Conservation (phyloP, 257 asterid genomes). For the Galeopsis tetrahit region DNA sequence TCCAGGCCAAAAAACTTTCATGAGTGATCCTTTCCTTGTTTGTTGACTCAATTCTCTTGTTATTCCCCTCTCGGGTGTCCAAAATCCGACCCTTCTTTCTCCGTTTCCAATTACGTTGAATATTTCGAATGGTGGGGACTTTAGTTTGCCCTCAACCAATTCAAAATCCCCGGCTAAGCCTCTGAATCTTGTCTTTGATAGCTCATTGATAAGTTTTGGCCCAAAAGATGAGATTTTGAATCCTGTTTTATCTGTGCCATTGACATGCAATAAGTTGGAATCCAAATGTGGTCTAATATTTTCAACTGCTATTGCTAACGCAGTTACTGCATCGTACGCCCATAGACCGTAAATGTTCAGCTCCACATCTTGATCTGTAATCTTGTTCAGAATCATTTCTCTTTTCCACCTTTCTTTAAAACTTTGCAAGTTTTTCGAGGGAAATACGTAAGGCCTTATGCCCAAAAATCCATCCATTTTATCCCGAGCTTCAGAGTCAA, state of each 20-base stretch:
- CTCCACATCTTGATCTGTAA: conserved; percentile 27
- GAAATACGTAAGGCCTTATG: conserved; percentile 50
- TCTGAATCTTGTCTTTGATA: conserved; percentile 38
- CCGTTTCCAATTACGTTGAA: conserved; percentile 49
- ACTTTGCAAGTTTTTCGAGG: conserved; percentile 38
- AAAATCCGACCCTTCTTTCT: conserved; percentile 49
- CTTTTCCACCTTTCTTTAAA: conserved; percentile 56
- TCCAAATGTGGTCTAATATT: conserved; percentile 27
- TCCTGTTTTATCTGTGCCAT: background rate
- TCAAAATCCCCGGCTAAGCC: conserved; percentile 55
- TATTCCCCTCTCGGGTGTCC: conserved; percentile 48
- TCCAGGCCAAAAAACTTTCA: conserved; percentile 65
- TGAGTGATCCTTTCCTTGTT: conserved; percentile 31
- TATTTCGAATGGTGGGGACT: conserved; percentile 46
- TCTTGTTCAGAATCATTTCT: background rate
- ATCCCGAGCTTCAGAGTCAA: conserved; percentile 42
- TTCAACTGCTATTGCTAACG: conserved; percentile 58
- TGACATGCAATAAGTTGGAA: conserved; percentile 3
- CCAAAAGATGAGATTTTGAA: conserved; percentile 39
- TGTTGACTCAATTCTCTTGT: conserved; percentile 28
- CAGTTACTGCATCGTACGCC: conserved; percentile 59
- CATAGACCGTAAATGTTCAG: conserved; percentile 56
- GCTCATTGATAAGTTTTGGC: conserved; percentile 35
- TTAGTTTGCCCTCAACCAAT: conserved; percentile 39
- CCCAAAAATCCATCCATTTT: conserved; percentile 79